Evolutionary conservation across 116 monocot genomes (phyloP).

Genomic region (Posidonia oceanica): DNA sequence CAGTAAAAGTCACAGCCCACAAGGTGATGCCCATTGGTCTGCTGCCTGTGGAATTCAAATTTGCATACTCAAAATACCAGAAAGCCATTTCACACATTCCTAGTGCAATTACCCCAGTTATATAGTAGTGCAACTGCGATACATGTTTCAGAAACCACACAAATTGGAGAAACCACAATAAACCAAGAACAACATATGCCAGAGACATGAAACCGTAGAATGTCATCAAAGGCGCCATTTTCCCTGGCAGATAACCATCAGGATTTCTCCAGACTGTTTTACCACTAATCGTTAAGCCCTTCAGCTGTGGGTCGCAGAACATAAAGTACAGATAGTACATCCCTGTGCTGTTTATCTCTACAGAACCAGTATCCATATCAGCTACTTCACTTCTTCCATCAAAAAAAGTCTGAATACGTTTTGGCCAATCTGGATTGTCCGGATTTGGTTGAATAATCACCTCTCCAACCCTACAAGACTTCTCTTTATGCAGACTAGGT

Average conservation of each 20-base stretch:
- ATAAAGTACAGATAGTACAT: slow-evolving; percentile 99
- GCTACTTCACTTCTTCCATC: slow-evolving; percentile 54
- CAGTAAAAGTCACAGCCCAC: slow-evolving; percentile 94
- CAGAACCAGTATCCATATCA: slow-evolving; percentile 39
- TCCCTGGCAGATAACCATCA: slow-evolving; percentile 84
- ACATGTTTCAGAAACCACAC: slow-evolving; percentile 78
- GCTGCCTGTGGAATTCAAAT: slow-evolving; percentile 84
- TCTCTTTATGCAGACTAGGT: slow-evolving; percentile 26
- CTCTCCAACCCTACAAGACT: slow-evolving; percentile 60
- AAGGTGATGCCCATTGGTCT: slow-evolving; percentile 90
- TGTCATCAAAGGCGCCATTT: slow-evolving; percentile 91
- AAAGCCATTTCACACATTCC: slow-evolving; percentile 99
- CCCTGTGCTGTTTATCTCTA: slow-evolving; percentile 60
- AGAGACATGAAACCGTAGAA: slow-evolving; percentile 90
- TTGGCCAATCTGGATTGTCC: slow-evolving; percentile 62
- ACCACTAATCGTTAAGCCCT: slow-evolving; percentile 58
- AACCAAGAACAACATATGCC: slow-evolving; percentile 87
- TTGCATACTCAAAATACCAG: slow-evolving; percentile 96
- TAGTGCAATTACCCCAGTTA: slow-evolving; percentile 87
- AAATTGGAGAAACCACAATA: slow-evolving; percentile 88
- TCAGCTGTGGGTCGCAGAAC: slow-evolving; percentile 84
- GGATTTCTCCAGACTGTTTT: slow-evolving; percentile 97
- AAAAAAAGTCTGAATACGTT: slow-evolving; percentile 83
- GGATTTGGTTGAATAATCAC: slow-evolving; percentile 72
- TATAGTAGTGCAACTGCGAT: slow-evolving; percentile 82